These are phyloP conservation scores for Xanthoconium stramineum DNA, from an alignment of 768 basidiomycete species.

Conservation along the genomic window DNA sequence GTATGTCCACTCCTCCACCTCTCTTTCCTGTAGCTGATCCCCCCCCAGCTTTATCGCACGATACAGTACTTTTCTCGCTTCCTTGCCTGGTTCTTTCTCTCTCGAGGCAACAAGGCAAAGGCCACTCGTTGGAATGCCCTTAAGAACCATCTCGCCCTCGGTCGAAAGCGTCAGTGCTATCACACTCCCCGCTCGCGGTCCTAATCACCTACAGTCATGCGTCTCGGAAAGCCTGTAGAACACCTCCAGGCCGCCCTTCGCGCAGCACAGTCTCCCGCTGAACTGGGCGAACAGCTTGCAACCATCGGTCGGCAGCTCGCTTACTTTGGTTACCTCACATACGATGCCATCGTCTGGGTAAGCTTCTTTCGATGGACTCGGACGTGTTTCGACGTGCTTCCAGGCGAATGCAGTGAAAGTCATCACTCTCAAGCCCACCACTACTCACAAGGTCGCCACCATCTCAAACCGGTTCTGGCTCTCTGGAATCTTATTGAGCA, in stretches of 20 bases:
- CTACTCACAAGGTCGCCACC: constrained; percentile 56
- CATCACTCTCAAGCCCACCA: constrained; percentile 56
- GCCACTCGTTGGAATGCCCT: constrained; percentile 80
- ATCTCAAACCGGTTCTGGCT: constrained; percentile 85
- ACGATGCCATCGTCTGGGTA: constrained; percentile 88
- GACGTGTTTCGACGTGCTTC: background rate
- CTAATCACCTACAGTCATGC: constrained; percentile 59
- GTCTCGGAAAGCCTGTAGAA: constrained; percentile 91
- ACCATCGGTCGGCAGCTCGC: constrained; percentile 80
- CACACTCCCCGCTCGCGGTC: background rate
- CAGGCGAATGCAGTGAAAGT: constrained; percentile 70
- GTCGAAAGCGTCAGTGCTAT: constrained; percentile 66
- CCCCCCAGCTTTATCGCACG: constrained; percentile 73
- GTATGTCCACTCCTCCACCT: constrained; percentile 33
- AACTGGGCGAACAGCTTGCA: constrained; percentile 68
- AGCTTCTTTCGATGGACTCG: constrained; percentile 19
- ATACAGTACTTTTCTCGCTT: constrained; percentile 90
- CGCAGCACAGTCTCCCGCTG: constrained; percentile 52
- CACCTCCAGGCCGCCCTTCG: constrained; percentile 88
- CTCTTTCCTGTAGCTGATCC: background rate
- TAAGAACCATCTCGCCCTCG: constrained; percentile 80
- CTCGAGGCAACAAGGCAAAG: constrained; percentile 64
- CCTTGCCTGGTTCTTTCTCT: constrained; percentile 77
- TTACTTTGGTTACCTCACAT: constrained; percentile 84
- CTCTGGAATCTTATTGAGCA: constrained; percentile 78